phyloP scores from a whole-genome alignment of 495 filamentous ascomycete species.

The Lentithecium fluviatile region DNA sequence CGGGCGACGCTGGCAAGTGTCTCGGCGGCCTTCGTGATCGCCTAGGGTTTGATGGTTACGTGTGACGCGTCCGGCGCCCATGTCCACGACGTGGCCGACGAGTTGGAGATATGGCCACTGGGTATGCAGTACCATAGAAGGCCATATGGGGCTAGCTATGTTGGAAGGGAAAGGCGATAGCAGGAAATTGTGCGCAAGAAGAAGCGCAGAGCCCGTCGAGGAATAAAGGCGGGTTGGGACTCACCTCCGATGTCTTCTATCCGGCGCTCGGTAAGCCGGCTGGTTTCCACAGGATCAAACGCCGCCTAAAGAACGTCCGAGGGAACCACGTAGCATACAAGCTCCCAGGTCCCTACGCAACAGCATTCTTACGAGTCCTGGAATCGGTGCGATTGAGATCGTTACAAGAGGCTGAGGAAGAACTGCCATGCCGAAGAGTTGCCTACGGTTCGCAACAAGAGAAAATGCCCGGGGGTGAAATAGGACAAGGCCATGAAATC shows the following conservation, averaged over 20 bases:
- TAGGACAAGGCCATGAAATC: too few species aligned
- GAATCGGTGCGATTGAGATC: conserved; percentile 49
- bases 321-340: conserved; percentile 36
- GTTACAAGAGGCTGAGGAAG: conserved; percentile 50
- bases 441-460: conserved; percentile 53
- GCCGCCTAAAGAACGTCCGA: conserved; percentile 34
- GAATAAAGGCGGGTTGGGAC: not conserved
- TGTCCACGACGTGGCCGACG: conserved; percentile 45
- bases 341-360: conserved; percentile 47
- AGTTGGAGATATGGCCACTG: conserved; percentile 53
- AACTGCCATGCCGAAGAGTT: conserved; percentile 52
- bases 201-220: not conserved
- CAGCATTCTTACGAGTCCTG: conserved; percentile 59
- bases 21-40: conserved; percentile 47
- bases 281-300: conserved; percentile 35
- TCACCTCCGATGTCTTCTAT: conserved; percentile 39
- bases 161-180: not conserved
- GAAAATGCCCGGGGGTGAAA: too few species aligned
- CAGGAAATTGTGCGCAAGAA: too few species aligned
- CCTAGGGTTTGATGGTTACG: conserved; percentile 57
- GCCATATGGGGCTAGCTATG: not conserved
- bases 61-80: conserved; percentile 46
- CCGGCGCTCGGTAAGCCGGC: conserved; percentile 25
- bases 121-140: conserved; percentile 53
- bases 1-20: conserved; percentile 53